phyloP scores from a whole-genome alignment of 257 asterid genomes.

The Agastache rugosa region DNA sequence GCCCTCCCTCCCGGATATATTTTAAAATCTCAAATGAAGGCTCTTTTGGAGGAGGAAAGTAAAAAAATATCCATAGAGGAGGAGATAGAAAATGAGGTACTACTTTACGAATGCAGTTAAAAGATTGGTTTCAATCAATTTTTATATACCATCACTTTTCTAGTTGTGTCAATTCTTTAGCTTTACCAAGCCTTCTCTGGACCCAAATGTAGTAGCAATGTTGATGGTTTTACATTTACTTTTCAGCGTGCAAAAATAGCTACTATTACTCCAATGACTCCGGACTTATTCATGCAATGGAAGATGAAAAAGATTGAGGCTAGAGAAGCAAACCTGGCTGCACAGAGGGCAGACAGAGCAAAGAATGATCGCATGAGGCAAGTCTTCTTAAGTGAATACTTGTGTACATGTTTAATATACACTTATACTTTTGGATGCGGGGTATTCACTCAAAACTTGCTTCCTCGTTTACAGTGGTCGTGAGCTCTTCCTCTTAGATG shows the following conservation, averaged over 20 bases:
- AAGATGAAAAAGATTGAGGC: slow-evolving; percentile 82
- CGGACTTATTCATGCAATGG: slow-evolving; percentile 90
- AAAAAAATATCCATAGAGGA: slow-evolving; percentile 82
- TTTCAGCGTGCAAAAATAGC: slow-evolving; percentile 80
- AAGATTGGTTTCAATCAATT: background rate
- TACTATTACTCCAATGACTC: slow-evolving; percentile 82
- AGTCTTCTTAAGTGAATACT: slow-evolving; percentile 24
- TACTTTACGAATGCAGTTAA: slow-evolving; percentile 20
- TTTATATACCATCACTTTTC: background rate
- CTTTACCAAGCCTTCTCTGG: background rate
- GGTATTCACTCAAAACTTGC: slow-evolving; percentile 34
- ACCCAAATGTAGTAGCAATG: slow-evolving; percentile 7
- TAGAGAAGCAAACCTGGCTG: slow-evolving; percentile 82
- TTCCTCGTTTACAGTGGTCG: slow-evolving; percentile 66
- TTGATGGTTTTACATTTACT: slow-evolving; percentile 31
- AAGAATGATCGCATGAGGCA: slow-evolving; percentile 99
- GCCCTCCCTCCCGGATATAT: slow-evolving; percentile 98
- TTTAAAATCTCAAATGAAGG: slow-evolving; percentile 97
- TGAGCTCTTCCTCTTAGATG: slow-evolving; percentile 80
- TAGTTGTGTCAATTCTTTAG: background rate
- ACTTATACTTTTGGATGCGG: background rate
- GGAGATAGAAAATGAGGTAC: slow-evolving; percentile 94
- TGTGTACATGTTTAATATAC: background rate
- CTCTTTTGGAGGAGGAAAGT: slow-evolving; percentile 86
- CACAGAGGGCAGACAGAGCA: slow-evolving; percentile 91